A percentile compares a stretch with the other conserved stretches of the same genome.
Conservation (phyloP, 2,329 filamentous ascomycete species). For the Westerdykella ornata region DNA sequence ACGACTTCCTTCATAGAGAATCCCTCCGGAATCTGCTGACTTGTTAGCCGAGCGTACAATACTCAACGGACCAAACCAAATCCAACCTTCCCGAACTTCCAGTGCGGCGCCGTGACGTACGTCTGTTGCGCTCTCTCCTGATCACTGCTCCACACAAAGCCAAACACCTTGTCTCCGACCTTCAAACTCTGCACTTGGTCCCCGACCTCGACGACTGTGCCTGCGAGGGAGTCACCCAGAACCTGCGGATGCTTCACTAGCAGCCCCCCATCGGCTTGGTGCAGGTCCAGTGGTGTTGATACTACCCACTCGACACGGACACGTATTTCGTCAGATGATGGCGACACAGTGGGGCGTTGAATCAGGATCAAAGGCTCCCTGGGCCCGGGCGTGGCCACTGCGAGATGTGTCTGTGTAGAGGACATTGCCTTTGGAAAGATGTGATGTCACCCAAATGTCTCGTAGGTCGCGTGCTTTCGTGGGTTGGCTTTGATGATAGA, state of each 20-base stretch:
- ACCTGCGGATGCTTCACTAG: slow-evolving; percentile 47
- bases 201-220: slow-evolving; percentile 49
- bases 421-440: background rate
- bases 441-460: background rate
- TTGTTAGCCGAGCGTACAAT: slow-evolving; percentile 7
- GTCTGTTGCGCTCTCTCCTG: slow-evolving; percentile 52
- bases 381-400: slow-evolving; percentile 37
- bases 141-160: slow-evolving; percentile 46
- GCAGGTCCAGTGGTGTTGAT: slow-evolving; percentile 56
- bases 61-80: slow-evolving; percentile 8
- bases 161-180: slow-evolving; percentile 52
- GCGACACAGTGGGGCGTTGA: slow-evolving; percentile 32
- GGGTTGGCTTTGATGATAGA: no score
- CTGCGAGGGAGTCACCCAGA: slow-evolving; percentile 48
- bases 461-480: background rate
- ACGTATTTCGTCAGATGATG: slow-evolving; percentile 44
- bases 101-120: slow-evolving; percentile 48
- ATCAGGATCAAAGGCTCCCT: slow-evolving; percentile 33
- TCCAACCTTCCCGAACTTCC: slow-evolving; percentile 34
- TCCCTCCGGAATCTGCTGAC: slow-evolving; percentile 36
- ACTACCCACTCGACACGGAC: slow-evolving; percentile 54
- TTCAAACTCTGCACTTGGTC: slow-evolving; percentile 39
- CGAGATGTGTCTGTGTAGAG: slow-evolving; percentile 27
- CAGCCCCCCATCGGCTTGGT: slow-evolving; percentile 55
- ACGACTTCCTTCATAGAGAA: slow-evolving; percentile 44